Evolutionary conservation across 768 basidiomycete genomes (phyloP).

Genomic region (Auricularia auricula-judae): DNA sequence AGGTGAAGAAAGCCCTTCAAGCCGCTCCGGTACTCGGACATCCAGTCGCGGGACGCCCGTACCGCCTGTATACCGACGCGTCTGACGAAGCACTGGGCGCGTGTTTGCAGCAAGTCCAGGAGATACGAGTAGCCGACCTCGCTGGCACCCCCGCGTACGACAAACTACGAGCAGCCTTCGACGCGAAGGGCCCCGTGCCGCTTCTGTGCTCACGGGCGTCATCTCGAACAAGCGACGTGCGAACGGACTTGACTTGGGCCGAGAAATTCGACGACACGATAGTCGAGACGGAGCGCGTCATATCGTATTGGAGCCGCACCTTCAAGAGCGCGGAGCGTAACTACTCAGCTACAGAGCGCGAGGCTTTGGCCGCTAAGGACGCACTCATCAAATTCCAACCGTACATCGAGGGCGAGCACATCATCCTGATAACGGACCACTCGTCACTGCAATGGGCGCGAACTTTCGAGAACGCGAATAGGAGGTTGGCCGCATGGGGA

Average conservation of each 20-base stretch:
- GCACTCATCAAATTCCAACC: conserved; percentile 10
- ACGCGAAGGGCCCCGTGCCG: conserved; percentile 4
- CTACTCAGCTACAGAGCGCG: conserved; percentile 10
- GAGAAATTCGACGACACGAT: conserved; percentile 11
- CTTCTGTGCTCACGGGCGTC: not conserved
- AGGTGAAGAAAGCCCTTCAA: conserved; percentile 18
- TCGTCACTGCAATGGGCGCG: conserved; percentile 9
- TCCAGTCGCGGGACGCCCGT: conserved; percentile 19
- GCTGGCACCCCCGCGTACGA: conserved; percentile 14
- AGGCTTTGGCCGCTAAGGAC: conserved; percentile 9
- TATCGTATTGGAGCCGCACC: conserved; percentile 10
- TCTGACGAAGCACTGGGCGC: conserved; percentile 19
- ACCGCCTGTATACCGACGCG: conserved; percentile 14
- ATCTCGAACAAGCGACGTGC: conserved; percentile 19
- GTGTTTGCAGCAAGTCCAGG: conserved; percentile 19
- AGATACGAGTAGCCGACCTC: conserved; percentile 11
- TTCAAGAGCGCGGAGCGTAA: conserved; percentile 10
- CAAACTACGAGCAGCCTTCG: conserved; percentile 6
- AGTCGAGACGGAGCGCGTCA: conserved; percentile 8
- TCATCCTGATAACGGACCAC: conserved; percentile 9
- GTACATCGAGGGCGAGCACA: conserved; percentile 11
- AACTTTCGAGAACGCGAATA: conserved; percentile 9
- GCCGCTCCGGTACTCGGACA: conserved; percentile 24
- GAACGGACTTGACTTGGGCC: conserved; percentile 11
- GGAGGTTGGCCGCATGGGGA: conserved; percentile 6